Conservation (phyloP, 2,329 filamentous ascomycete species). For the Colletotrichum kahawae region DNA sequence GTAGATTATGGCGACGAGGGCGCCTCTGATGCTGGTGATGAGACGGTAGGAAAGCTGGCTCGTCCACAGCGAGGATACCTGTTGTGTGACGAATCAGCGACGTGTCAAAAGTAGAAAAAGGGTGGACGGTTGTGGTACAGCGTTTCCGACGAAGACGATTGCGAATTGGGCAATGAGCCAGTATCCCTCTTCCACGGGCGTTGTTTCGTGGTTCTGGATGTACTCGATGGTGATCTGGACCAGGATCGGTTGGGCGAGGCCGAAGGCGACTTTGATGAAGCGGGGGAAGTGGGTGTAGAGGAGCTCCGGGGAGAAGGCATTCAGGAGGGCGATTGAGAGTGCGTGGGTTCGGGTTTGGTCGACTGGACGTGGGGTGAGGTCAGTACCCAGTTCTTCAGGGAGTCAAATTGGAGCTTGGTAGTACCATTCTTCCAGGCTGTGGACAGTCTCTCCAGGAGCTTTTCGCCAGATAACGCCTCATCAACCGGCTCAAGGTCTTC, state of each 20-base stretch:
- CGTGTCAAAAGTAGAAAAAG: accelerated
- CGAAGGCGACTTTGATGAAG: conserved; percentile 39
- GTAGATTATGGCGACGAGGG: conserved; percentile 31
- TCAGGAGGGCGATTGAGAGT: neutral
- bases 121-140: conserved; percentile 16
- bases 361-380: neutral
- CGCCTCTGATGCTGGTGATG: conserved; percentile 29
- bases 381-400: neutral
- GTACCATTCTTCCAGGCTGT: neutral
- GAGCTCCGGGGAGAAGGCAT: conserved; percentile 24
- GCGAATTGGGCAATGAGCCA: conserved; percentile 45
- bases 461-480: neutral
- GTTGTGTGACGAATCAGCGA: neutral
- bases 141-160: conserved; percentile 46
- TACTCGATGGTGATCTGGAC: conserved; percentile 31
- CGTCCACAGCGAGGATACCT: conserved; percentile 3
- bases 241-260: conserved; percentile 50
- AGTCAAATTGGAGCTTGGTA: neutral
- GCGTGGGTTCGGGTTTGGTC: neutral
- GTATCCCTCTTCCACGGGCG: conserved; percentile 29
- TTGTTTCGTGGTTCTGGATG: neutral
- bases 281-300: conserved; percentile 31
- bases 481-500: conserved; percentile 6
- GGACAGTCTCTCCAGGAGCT: neutral
- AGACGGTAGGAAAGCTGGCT: conserved; percentile 25